Evolutionary conservation across 2,329 filamentous ascomycete genomes (phyloP).

Genomic region (Monosporascus ibericus): DNA sequence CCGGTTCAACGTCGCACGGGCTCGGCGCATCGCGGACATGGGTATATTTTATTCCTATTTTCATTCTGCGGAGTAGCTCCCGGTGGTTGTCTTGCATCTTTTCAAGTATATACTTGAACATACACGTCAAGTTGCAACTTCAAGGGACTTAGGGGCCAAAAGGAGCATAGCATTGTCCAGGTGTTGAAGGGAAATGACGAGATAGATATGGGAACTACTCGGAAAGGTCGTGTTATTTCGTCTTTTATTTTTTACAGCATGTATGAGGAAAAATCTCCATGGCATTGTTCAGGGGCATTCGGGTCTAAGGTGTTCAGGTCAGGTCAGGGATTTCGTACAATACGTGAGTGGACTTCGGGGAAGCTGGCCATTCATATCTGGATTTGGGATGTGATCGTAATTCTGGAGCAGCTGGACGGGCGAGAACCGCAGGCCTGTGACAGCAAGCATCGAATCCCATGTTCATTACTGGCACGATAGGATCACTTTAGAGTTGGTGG

Average conservation of each 20-base stretch:
- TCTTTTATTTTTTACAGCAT: neutral
- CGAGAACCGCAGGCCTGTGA: neutral
- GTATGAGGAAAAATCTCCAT: neutral
- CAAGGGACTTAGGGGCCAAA: conserved; percentile 8
- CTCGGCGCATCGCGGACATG: conserved; percentile 16
- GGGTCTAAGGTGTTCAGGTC: neutral
- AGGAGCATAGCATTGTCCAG: conserved; percentile 18
- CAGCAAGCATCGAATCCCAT: neutral
- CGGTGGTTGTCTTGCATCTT: conserved; percentile 1
- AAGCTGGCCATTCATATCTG: neutral
- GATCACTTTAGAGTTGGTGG: neutral
- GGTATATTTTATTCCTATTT: conserved; percentile 14
- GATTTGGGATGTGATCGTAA: neutral
- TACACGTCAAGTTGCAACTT: conserved; percentile 2
- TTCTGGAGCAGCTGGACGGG: neutral
- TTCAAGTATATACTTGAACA: conserved; percentile 8
- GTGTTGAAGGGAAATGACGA: conserved; percentile 19
- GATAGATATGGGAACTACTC: conserved; percentile 18
- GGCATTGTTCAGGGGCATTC: neutral
- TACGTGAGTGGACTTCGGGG: neutral
- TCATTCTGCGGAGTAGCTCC: neutral
- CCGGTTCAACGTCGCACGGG: conserved; percentile 18
- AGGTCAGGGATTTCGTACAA: neutral
- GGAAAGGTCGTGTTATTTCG: neutral
- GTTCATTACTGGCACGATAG: neutral